Evolutionary conservation across 2,329 filamentous ascomycete species (phyloP), one percentile per base, ranked within the genome.

Genomic region (Hymenotorrendiella dingleyae): DNA sequence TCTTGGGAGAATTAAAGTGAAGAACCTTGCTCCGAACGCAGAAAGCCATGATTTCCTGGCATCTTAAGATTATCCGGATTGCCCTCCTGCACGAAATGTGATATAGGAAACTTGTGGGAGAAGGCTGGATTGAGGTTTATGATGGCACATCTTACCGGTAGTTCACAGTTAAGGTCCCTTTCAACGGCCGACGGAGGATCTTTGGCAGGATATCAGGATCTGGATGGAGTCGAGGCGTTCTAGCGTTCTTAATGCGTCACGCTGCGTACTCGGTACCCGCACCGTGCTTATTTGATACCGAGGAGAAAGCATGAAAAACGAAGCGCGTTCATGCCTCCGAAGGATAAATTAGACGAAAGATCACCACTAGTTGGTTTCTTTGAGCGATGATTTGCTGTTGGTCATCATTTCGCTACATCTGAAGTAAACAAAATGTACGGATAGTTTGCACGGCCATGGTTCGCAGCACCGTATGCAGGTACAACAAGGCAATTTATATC

Each of bases 1-100:
- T 95, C 52, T 72, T 95, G 5, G 89, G 89, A 46, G 89, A 95
- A 67, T 69, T 95, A 47, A 70, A 83, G 72, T 73, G 80, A 76
- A 30, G 32, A 19, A 28, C 48, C 43, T 34, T 29, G 12, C 6
- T 29, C 12, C 16, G 10, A 29, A 14, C 26, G 26, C 14, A 28
- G 5, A 14, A 28, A 12, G 14, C 16, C 12, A 17, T 40, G 7
- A 21, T 11, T 32, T 23, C 20, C n/a, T 11, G 6, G n/a, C 2
- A 16, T 16, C n/a, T n/a, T n/a, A n/a, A n/a, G n/a, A n/a, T n/a
- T n/a, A n/a, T n/a, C n/a, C n/a, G n/a, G n/a, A n/a, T n/a, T n/a
- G n/a, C n/a, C n/a, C n/a, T n/a, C n/a, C n/a, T n/a, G n/a, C n/a
- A n/a, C n/a, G n/a, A n/a, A n/a, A 33, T 16, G n/a, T 20, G 9